phyloP scores from a whole-genome alignment of 768 basidiomycete species.

The Tylopilus sp. region DNA sequence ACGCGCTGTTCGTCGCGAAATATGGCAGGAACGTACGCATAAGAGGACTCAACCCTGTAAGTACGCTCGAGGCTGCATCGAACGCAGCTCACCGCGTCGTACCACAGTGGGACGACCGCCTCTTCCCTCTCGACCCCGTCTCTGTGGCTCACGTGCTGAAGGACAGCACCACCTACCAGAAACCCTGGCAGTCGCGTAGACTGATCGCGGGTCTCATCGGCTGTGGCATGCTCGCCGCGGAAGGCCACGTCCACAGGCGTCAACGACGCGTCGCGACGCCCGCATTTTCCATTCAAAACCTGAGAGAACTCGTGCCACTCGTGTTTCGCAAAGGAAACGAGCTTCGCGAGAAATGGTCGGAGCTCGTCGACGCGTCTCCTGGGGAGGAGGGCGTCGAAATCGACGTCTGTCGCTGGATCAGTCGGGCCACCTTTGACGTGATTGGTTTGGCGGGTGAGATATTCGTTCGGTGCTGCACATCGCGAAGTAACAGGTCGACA shows the following conservation, averaged over 20 bases:
- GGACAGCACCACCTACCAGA: slow-evolving; percentile 71
- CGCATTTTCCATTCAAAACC: slow-evolving; percentile 77
- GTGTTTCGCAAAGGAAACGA: slow-evolving; percentile 66
- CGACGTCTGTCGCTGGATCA: slow-evolving; percentile 80
- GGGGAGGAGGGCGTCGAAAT: slow-evolving; percentile 36
- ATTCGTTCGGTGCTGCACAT: background rate
- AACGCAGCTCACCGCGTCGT: slow-evolving; percentile 7
- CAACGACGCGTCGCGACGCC: slow-evolving; percentile 76
- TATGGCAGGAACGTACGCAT: slow-evolving; percentile 73
- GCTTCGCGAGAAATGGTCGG: slow-evolving; percentile 59
- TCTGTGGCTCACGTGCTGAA: slow-evolving; percentile 74
- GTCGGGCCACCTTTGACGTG: slow-evolving; percentile 84
- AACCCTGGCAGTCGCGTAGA: slow-evolving; percentile 76
- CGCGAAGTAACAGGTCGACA: slow-evolving; percentile 25
- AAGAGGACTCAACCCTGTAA: slow-evolving; percentile 63
- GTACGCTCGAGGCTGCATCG: slow-evolving; percentile 27
- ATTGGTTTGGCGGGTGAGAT: slow-evolving; percentile 82
- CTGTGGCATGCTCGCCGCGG: slow-evolving; percentile 76
- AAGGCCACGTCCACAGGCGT: slow-evolving; percentile 73
- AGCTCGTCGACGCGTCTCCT: slow-evolving; percentile 37
- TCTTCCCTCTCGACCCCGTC: slow-evolving; percentile 77
- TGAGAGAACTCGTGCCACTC: slow-evolving; percentile 67
- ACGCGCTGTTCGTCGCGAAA: slow-evolving; percentile 50
- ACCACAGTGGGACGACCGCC: slow-evolving; percentile 69
- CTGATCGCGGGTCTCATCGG: slow-evolving; percentile 79